phyloP scores from a whole-genome alignment of 1,284 basidiomycete species.

The Apiotrichum siamense region DNA sequence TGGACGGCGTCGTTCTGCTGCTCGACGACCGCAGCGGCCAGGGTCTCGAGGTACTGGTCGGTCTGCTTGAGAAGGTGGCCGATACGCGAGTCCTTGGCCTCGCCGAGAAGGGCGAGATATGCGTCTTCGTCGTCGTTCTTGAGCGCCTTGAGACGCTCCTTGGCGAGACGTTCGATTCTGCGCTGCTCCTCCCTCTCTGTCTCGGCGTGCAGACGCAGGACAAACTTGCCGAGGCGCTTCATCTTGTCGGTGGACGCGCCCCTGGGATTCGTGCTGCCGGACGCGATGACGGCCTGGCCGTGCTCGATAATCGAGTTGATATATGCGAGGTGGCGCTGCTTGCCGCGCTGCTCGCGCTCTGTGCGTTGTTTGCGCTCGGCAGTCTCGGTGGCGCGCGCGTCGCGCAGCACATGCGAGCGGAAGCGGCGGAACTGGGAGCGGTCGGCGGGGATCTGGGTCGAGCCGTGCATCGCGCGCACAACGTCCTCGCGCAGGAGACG shows the following conservation, averaged over 20 bases:
- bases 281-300: slow-evolving; percentile 65
- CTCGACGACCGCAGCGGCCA: slow-evolving; percentile 87
- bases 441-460: slow-evolving; percentile 85
- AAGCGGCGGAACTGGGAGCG: slow-evolving; percentile 83
- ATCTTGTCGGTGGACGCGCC: slow-evolving; percentile 40
- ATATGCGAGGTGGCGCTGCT: slow-evolving; percentile 94
- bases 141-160: slow-evolving; percentile 96
- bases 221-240: slow-evolving; percentile 47
- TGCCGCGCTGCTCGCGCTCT: slow-evolving; percentile 87
- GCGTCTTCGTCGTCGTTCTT: slow-evolving; percentile 99
- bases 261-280: slow-evolving; percentile 45
- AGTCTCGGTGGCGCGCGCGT: slow-evolving; percentile 84
- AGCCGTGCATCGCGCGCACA: slow-evolving; percentile 79
- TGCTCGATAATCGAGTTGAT: slow-evolving; percentile 82
- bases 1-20: slow-evolving; percentile 75
- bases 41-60: slow-evolving; percentile 87
- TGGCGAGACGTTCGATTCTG: slow-evolving; percentile 88
- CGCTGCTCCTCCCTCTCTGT: slow-evolving; percentile 53
- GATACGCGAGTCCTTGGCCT: slow-evolving; percentile 98
- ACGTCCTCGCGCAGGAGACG: slow-evolving; percentile 76
- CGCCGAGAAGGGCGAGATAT: slow-evolving; percentile 98
- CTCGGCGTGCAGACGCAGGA: slow-evolving; percentile 51
- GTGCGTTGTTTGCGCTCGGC: slow-evolving; percentile 86
- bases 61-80: slow-evolving; percentile 94
- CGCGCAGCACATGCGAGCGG: slow-evolving; percentile 80